Evolutionary conservation across 1,284 basidiomycete genomes (phyloP).

Genomic region (Paramarasmius palmivorus): DNA sequence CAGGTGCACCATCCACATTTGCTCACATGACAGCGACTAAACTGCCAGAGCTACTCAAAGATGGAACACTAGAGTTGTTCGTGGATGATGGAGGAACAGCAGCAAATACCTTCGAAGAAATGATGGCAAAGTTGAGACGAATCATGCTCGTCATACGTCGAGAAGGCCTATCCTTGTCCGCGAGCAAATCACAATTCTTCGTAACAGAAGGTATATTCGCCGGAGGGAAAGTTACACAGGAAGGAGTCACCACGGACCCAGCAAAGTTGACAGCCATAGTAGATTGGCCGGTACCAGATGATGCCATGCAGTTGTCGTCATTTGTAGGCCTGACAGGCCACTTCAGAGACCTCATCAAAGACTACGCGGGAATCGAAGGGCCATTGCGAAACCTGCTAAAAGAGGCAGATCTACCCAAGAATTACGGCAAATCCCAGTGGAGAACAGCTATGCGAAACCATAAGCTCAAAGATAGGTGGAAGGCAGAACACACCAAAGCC

Average conservation of each 20-base stretch:
- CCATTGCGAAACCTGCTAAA: not conserved
- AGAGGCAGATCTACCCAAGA: not conserved
- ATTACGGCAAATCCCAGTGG: not conserved
- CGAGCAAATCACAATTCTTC: constrained; percentile 31
- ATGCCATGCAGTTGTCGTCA: constrained; percentile 7
- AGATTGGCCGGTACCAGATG: constrained; percentile 30
- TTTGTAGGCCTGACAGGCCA: not conserved
- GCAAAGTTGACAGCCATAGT: constrained; percentile 33
- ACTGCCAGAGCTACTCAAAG: constrained; percentile 14
- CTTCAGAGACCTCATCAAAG: not conserved
- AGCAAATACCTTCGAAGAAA: constrained; percentile 26
- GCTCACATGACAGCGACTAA: constrained; percentile 27
- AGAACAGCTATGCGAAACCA: not conserved
- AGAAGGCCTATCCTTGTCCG: constrained; percentile 28
- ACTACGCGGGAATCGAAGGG: not conserved
- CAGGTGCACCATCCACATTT: constrained; percentile 38
- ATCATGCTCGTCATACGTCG: constrained; percentile 23
- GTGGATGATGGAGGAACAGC: constrained; percentile 32
- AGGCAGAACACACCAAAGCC: constrained; percentile 10
- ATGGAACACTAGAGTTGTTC: constrained; percentile 25
- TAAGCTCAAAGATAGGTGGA: constrained; percentile 6
- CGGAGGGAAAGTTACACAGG: constrained; percentile 26
- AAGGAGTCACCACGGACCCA: constrained; percentile 31
- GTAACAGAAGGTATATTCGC: constrained; percentile 31
- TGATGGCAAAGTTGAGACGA: constrained; percentile 20